phyloP scores from a whole-genome alignment of 768 basidiomycete genomes.

The Lactarius evosmus region DNA sequence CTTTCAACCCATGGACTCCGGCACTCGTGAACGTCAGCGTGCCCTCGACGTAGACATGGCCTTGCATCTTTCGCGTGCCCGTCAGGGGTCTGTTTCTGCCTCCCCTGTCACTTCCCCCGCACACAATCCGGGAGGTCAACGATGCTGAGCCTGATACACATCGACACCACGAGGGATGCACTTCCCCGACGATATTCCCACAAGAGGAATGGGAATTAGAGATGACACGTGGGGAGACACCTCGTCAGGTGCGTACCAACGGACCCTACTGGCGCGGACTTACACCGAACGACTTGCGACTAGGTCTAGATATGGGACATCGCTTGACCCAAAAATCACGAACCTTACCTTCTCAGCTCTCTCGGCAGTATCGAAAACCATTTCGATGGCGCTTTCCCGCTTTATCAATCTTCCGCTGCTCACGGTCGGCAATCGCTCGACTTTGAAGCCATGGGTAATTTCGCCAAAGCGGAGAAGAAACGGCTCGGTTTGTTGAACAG shows the following conservation, averaged over 20 bases:
- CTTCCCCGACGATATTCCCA: constrained; percentile 43
- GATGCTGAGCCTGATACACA: constrained; percentile 34
- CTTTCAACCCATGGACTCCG: constrained; percentile 69
- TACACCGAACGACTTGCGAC: constrained; percentile 1
- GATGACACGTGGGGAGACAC: constrained; percentile 36
- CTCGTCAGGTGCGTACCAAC: constrained; percentile 8
- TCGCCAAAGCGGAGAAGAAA: no score
- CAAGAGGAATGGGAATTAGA: constrained; percentile 49
- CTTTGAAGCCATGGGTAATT: no score
- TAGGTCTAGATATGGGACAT: constrained; percentile 11
- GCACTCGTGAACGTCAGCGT: constrained; percentile 80
- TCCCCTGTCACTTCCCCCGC: constrained; percentile 32
- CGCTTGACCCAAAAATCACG: constrained; percentile 37
- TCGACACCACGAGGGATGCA: constrained; percentile 31
- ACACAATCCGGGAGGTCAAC: constrained; percentile 37
- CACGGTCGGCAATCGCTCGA: no score
- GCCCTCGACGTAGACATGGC: constrained; percentile 95
- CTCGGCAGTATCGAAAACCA: constrained; percentile 9
- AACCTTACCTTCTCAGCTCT: constrained; percentile 47
- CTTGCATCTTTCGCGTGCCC: constrained; percentile 68
- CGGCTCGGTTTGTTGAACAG: no score
- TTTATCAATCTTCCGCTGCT: constrained; percentile 67
- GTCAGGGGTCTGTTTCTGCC: constrained; percentile 53
- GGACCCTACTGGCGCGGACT: background rate
- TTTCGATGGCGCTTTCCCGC: constrained; percentile 51